Evolutionary conservation across 441 rosid genomes (phyloP), one percentile per base, ranked within the genome.

Genomic region (Sinapis alba): DNA sequence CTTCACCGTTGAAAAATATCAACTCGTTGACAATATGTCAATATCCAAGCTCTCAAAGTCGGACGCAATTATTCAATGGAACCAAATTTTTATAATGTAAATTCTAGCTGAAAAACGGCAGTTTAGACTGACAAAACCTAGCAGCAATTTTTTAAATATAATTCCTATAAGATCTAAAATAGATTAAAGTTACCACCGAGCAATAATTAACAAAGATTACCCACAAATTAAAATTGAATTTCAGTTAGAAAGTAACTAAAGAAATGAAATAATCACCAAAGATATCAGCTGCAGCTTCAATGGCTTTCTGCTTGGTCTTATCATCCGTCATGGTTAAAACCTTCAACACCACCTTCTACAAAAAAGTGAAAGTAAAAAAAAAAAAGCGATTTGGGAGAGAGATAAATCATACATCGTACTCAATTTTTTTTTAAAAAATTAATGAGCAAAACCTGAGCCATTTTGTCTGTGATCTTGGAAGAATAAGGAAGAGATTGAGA

Each of bases 301-400:
- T 87, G 59, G 98, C 97, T 75, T 91, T 91, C 82, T 91, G 95
- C 85, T 91, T 95, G 4, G 97, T 89, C 72, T 81, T 95, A 0
- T 91, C 99, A 67, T 95, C 97, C 6, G 96, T 93, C 97, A 95
- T 95, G 75, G 97, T 93, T 82, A 90, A 65, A 20, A 95, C 87
- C 90, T 89, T 95, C 63, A 95, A 26, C 58, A 95, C 93, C 80
- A 89, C 81, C 83, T 95, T 95, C 96, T 88, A 34, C 13, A 62
- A 30, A 26, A 47, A 15, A 45, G 10, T 10, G 13, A 20, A 18
- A 23, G 72, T 0, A 4, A 36, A 13, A 50, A 9, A 0, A 10
- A 4, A 50, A 24, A 24, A 27, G n/a, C 57, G 18, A 5, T 73
- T 36, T 9, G 1, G 19, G 20, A 27, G 58, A 59, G 32, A 65